A percentile compares a stretch with the other conserved stretches of the same genome.
Conservation (phyloP, 148 eudicot genomes). For the Spergularia bocconei region DNA sequence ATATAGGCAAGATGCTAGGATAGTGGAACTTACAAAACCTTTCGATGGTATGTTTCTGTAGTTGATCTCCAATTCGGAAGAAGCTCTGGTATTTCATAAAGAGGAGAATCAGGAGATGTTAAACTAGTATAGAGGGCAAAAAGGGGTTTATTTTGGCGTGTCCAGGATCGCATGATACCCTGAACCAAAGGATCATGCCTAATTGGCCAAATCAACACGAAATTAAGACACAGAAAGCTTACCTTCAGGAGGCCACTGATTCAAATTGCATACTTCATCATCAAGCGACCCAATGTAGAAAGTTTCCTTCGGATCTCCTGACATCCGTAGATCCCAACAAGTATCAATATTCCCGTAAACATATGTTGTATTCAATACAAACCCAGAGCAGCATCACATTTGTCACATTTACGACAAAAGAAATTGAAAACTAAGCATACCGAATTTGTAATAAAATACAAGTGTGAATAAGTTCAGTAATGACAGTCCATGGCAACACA, state of each 20-base stretch:
- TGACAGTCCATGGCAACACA: no score
- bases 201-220: conserved; percentile 1
- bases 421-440: no score
- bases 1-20: conserved; percentile 6
- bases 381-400: no score
- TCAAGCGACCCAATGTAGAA: conserved; percentile 66
- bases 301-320: conserved; percentile 78
- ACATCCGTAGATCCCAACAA: conserved; percentile 4
- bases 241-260: conserved; percentile 86
- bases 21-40: conserved; percentile 44
- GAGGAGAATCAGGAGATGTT: neutral
- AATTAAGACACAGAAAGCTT: conserved; percentile 10
- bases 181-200: neutral
- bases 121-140: no score
- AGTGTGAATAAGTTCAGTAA: no score
- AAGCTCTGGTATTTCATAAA: conserved; percentile 25
- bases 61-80: conserved; percentile 34
- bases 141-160: neutral
- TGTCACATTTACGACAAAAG: no score
- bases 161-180: neutral
- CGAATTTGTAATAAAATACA: no score
- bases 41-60: conserved; percentile 30
- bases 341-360: neutral
- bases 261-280: conserved; percentile 30
- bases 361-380: no score